Conservation (phyloP, 495 filamentous ascomycete species). For the Penicillium taxi region DNA sequence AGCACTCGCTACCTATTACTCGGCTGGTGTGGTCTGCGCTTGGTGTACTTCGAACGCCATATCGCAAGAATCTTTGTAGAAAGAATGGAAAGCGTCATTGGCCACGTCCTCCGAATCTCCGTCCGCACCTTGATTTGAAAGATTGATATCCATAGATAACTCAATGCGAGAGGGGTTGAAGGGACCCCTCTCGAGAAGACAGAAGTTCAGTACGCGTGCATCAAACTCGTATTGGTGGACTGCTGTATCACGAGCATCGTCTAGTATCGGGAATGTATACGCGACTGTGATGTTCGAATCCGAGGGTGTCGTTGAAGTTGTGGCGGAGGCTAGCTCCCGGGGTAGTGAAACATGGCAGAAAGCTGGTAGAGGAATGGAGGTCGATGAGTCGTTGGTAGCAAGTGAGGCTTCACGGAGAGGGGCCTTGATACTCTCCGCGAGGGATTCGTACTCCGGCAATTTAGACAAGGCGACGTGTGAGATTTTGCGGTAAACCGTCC, state of each 20-base stretch:
- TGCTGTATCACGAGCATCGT: conserved; percentile 18
- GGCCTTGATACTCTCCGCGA: conserved; percentile 15
- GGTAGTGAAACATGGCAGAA: conserved; percentile 30
- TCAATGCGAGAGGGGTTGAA: conserved; percentile 23
- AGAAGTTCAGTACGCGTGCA: conserved; percentile 23
- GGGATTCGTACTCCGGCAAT: conserved; percentile 1
- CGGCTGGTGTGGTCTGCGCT: not conserved
- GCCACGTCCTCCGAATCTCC: conserved; percentile 6
- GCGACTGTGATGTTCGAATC: conserved; percentile 13
- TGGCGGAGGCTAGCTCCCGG: not conserved
- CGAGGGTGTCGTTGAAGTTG: conserved; percentile 1
- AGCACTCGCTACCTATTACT: not conserved
- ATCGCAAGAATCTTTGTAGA: conserved; percentile 30
- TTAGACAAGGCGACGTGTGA: conserved; percentile 3
- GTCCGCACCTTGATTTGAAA: conserved; percentile 4
- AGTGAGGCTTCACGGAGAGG: conserved; percentile 14
- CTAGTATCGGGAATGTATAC: conserved; percentile 31
- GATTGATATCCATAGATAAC: conserved; percentile 24
- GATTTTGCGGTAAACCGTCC: conserved; percentile 25
- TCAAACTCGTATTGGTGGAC: conserved; percentile 25
- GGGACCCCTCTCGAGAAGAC: conserved; percentile 28
- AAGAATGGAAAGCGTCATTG: conserved; percentile 27
- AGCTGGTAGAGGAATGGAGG: conserved; percentile 17
- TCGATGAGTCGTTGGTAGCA: not conserved
- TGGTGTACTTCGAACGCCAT: conserved; percentile 30